Evolutionary conservation across 1,139 yeast species (phyloP).

Genomic region (Geotrichum armillariae): DNA sequence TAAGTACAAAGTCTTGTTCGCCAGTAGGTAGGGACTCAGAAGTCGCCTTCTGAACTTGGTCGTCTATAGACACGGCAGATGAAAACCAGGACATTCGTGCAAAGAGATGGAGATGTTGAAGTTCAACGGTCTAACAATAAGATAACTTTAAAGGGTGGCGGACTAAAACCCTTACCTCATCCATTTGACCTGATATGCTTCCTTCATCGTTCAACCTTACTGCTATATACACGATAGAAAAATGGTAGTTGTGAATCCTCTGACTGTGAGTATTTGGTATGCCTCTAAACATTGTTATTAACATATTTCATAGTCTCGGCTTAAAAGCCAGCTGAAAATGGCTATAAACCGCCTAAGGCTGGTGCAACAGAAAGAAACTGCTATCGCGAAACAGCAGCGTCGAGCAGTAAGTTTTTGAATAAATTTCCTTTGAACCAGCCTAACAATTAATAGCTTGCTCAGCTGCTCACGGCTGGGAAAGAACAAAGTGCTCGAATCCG

Average conservation of each 20-base stretch:
- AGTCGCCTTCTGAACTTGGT: constrained; percentile 73
- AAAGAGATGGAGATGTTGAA: too few relatives aligned
- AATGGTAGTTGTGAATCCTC: constrained; percentile 15
- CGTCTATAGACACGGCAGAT: constrained; percentile 55
- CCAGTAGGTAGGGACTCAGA: constrained; percentile 91
- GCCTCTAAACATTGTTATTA: neutral
- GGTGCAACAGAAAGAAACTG: constrained; percentile 79
- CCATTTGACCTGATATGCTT: neutral
- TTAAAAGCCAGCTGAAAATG: constrained; percentile 76
- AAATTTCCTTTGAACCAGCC: neutral
- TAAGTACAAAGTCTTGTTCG: constrained; percentile 75
- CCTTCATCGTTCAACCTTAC: neutral
- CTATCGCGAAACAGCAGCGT: constrained; percentile 78
- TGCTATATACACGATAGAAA: neutral
- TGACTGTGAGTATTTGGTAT: constrained; percentile 24
- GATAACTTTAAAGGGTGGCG: constrained; percentile 3
- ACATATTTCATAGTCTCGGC: constrained; percentile 38
- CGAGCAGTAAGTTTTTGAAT: constrained; percentile 44
- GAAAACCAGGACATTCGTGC: constrained; percentile 65
- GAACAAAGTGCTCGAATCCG: constrained; percentile 83
- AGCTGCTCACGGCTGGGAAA: constrained; percentile 65
- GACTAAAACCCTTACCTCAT: neutral
- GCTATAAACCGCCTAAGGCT: constrained; percentile 77
- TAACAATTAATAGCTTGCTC: constrained; percentile 52
- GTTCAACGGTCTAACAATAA: too few relatives aligned